Evolutionary conservation across 192 early-diverging fungal species (phyloP).

Genomic region (Linnemannia exigua): DNA sequence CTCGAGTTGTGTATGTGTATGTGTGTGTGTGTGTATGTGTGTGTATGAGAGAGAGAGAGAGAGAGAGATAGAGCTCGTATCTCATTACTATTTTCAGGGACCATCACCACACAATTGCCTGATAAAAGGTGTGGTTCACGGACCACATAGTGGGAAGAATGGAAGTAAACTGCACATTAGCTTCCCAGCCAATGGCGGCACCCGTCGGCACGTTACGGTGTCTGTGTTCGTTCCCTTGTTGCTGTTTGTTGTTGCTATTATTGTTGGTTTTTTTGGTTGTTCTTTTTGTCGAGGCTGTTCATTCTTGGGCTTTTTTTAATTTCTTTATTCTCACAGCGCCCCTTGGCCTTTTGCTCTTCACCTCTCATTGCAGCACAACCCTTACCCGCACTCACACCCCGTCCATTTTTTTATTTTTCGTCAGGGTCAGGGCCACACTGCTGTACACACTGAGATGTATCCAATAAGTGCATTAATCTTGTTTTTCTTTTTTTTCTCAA

Average conservation of each 20-base stretch:
- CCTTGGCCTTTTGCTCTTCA: not conserved
- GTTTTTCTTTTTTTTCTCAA: not conserved
- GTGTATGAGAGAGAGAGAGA: not conserved
- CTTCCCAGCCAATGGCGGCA: not conserved
- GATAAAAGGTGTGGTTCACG: no score
- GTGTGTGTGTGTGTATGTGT: not conserved
- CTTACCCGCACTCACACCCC: not conserved
- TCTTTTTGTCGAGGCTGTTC: not conserved
- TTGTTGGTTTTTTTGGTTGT: not conserved
- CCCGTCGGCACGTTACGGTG: not conserved
- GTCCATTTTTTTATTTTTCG: not conserved
- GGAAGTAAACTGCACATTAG: not conserved
- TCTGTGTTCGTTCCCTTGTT: no score
- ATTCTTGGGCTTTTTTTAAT: not conserved
- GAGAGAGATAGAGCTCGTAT: no score
- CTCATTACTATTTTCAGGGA: not conserved
- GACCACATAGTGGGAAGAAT: not conserved
- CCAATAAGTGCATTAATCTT: constrained; percentile 1
- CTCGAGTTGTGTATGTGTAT: not conserved
- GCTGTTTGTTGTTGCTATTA: not conserved
- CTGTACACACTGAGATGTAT: not conserved
- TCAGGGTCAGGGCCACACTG: not conserved
- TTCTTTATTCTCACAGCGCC: not conserved
- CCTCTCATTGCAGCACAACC: not conserved
- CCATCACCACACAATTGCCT: no score